Evolutionary conservation across 2,329 filamentous ascomycete genomes (phyloP).

Genomic region (Fusarium vanettenii): DNA sequence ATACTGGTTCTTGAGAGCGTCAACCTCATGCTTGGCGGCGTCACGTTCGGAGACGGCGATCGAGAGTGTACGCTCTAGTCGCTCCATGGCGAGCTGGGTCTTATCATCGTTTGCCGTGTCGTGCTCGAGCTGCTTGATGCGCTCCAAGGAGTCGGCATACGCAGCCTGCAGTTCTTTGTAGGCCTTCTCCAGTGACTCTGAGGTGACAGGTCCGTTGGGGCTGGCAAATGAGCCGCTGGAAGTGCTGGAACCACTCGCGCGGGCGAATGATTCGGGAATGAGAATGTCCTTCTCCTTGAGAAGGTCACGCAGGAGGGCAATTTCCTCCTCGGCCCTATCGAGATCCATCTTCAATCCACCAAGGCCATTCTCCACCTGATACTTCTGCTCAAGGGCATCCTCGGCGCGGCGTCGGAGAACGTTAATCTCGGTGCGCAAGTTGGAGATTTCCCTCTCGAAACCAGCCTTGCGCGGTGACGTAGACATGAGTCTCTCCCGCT

Average conservation of each 20-base stretch:
- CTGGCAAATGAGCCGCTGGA: constrained; percentile 45
- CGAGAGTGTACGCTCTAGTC: constrained; percentile 76
- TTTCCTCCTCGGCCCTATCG: constrained; percentile 94
- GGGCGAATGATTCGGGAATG: constrained; percentile 70
- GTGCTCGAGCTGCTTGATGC: constrained; percentile 73
- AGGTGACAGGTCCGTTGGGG: constrained; percentile 64
- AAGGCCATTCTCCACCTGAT: constrained; percentile 92
- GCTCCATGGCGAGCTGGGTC: constrained; percentile 70
- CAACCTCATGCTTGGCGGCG: constrained; percentile 73
- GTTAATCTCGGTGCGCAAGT: constrained; percentile 85
- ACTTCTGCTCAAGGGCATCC: constrained; percentile 94
- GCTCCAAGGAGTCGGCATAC: constrained; percentile 73
- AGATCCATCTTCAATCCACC: constrained; percentile 94
- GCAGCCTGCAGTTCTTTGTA: constrained; percentile 81
- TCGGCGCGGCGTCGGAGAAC: constrained; percentile 87
- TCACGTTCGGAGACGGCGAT: constrained; percentile 79
- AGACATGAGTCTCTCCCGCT: constrained; percentile 79
- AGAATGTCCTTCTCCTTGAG: constrained; percentile 86
- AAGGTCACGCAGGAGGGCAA: constrained; percentile 80
- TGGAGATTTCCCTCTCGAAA: constrained; percentile 85
- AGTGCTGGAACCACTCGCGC: constrained; percentile 51
- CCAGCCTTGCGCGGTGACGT: constrained; percentile 78
- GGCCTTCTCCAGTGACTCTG: constrained; percentile 77
- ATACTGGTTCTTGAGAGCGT: constrained; percentile 71
- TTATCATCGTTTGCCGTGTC: constrained; percentile 62